Percentiles rank a stretch among this genome's conserved stretches.
These are phyloP conservation scores for Westerdykella sp. DNA, from an alignment of 2,329 filamentous ascomycete species.

Conservation along the genomic window DNA sequence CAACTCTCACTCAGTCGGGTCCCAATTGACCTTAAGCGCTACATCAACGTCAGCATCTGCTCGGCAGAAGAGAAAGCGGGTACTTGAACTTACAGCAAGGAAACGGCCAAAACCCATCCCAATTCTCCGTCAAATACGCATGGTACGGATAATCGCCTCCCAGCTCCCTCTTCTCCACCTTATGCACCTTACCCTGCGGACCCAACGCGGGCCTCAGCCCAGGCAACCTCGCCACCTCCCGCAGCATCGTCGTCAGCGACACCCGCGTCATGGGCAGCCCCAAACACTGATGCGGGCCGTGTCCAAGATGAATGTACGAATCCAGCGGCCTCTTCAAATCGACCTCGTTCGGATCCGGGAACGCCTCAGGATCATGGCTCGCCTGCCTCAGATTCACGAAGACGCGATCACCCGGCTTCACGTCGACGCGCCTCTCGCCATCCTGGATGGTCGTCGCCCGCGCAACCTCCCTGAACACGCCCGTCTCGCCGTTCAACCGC, in stretches of 20 bases:
- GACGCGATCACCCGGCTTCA: conserved; percentile 36
- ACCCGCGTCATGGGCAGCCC: conserved; percentile 41
- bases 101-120: conserved; percentile 44
- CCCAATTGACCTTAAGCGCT: conserved; percentile 32
- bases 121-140: conserved; percentile 44
- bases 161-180: conserved; percentile 31
- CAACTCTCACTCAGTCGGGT: conserved; percentile 1
- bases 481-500: conserved; percentile 41
- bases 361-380: conserved; percentile 36
- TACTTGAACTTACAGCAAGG: conserved; percentile 39
- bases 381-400: conserved; percentile 42
- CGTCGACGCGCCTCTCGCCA: conserved; percentile 19
- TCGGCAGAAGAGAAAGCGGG: not conserved
- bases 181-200: conserved; percentile 38
- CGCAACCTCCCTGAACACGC: conserved; percentile 35
- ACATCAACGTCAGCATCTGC: conserved; percentile 3
- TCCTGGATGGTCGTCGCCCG: conserved; percentile 31
- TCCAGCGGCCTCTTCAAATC: conserved; percentile 37
- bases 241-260: conserved; percentile 43
- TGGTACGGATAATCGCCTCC: conserved; percentile 35
- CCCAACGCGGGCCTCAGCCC: conserved; percentile 37
- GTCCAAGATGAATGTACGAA: conserved; percentile 41
- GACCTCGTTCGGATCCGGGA: conserved; percentile 39
- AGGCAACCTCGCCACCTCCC: conserved; percentile 38
- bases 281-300: conserved; percentile 40